Evolutionary conservation across 441 rosid genomes (phyloP).

Genomic region (Breynia disticha): DNA sequence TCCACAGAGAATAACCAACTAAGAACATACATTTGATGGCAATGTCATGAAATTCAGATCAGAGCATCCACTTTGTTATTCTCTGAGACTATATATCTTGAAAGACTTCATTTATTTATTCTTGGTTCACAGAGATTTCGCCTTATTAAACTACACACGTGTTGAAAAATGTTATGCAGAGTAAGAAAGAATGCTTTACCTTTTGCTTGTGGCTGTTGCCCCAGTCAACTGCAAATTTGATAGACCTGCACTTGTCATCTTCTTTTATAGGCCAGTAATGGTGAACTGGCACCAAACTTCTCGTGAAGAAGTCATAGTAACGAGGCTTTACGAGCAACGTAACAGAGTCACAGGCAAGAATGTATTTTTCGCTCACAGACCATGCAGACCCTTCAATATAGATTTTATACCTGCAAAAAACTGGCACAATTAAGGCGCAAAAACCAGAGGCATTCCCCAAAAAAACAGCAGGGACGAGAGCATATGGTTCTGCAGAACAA

Average conservation of each 20-base stretch:
- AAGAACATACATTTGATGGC: not conserved
- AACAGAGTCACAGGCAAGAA: constrained; percentile 75
- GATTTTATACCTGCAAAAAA: constrained; percentile 53
- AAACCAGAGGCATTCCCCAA: no score
- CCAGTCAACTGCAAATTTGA: constrained; percentile 87
- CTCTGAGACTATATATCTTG: no score
- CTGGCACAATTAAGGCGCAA: not conserved
- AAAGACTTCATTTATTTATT: no score
- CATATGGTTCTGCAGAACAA: not conserved
- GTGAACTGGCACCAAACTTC: constrained; percentile 58
- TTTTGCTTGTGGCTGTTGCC: constrained; percentile 53
- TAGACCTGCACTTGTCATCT: constrained; percentile 56
- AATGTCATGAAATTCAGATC: not conserved
- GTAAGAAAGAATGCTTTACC: constrained; percentile 30
- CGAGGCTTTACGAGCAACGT: constrained; percentile 54
- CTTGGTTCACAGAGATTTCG: no score
- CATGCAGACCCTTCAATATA: constrained; percentile 84
- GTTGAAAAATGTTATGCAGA: not conserved
- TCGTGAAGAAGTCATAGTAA: constrained; percentile 68
- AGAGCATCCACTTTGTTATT: not conserved
- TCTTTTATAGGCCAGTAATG: constrained; percentile 83
- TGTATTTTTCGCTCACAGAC: constrained; percentile 94
- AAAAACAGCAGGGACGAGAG: not conserved
- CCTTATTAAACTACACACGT: no score
- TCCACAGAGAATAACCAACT: not conserved